These are phyloP conservation scores for Verticillium nubilum DNA, from an alignment of 2,329 filamentous ascomycete genomes.

Conservation along the genomic window DNA sequence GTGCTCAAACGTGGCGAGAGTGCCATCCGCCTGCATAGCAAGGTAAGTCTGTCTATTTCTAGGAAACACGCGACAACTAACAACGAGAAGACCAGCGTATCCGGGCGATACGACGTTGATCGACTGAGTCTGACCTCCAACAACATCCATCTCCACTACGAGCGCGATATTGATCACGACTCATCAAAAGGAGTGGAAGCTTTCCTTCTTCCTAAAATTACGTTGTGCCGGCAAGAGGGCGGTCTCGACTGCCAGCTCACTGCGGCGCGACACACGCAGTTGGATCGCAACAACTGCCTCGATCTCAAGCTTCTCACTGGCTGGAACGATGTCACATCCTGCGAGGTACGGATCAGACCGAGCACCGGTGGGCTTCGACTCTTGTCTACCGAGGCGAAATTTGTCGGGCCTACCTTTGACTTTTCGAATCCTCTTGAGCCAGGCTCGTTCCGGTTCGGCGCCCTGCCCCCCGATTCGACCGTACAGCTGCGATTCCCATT, in stretches of 20 bases:
- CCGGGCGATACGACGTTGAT: slow-evolving; percentile 71
- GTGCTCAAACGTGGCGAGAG: slow-evolving; percentile 47
- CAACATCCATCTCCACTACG: slow-evolving; percentile 61
- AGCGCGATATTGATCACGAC: slow-evolving; percentile 49
- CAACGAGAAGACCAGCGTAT: slow-evolving; percentile 49
- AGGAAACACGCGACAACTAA: neutral
- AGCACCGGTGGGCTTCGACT: slow-evolving; percentile 62
- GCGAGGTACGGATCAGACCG: slow-evolving; percentile 56
- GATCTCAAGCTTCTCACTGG: slow-evolving; percentile 70
- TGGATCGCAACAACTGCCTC: slow-evolving; percentile 73
- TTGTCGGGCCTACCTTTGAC: slow-evolving; percentile 35
- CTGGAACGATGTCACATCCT: slow-evolving; percentile 61
- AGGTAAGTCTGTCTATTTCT: slow-evolving; percentile 19
- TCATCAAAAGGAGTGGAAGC: slow-evolving; percentile 41
- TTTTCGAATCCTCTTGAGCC: slow-evolving; percentile 46
- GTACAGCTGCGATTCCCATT: slow-evolving; percentile 70
- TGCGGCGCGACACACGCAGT: slow-evolving; percentile 65
- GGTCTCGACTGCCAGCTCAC: slow-evolving; percentile 64
- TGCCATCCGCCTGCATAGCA: slow-evolving; percentile 27
- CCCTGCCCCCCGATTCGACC: slow-evolving; percentile 36
- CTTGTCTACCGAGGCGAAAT: slow-evolving; percentile 52
- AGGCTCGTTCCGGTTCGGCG: slow-evolving; percentile 45
- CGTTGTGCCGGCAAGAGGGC: slow-evolving; percentile 66
- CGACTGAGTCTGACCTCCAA: slow-evolving; percentile 60
- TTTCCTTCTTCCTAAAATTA: slow-evolving; percentile 55